Evolutionary conservation across 768 basidiomycete genomes (phyloP), one percentile per base, ranked within the genome.

Genomic region (Lanmaoa rubissima): DNA sequence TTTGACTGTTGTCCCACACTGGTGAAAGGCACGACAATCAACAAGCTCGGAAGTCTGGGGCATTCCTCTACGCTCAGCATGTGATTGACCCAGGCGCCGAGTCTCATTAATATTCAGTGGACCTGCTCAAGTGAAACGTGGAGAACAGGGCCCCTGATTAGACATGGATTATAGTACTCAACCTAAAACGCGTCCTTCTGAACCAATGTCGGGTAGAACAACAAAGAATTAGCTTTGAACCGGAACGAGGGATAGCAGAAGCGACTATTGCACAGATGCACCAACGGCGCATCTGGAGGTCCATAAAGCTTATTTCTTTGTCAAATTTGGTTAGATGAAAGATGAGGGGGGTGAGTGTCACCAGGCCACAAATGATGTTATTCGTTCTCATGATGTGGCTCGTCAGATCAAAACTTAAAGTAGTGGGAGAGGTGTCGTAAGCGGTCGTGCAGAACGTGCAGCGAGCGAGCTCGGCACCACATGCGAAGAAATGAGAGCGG

Each of bases 371-470:
- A 19, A 40, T 39, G 65, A 53, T 44, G 51, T 19, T 38, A 51
- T 55, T 39, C 48, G 10, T 66, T 68, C 67, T 42, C 65, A 68
- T 66, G 64, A 50, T 59, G 48, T 54, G 40, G 36, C 32, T 59
- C 39, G 60, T 35, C 64, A 46, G 64, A 58, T 35, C 64, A 46
- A 66, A 58, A 57, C 55, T 48, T 48, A 45, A 57, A 51, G 36
- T 26, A 57, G 54, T 61, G 64, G 55, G 64, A 60, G 55, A 44
- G n/a, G 41, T 61, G 21, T 56, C 67, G 64, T 66, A 64, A 69
- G 32, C 21, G 45, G n/a, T 47, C 14, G 35, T 54, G 55, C 41
- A 41, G 62, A 45, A 3, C 11, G 32, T 31, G 34, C 7, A 8
- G 32, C 38, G 31, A 36, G 39, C 24, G 32, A 45, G 36, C 34